Evolutionary conservation across 2,329 filamentous ascomycete genomes (phyloP), one percentile per base, ranked within the genome.

Genomic region (Aspergillus candidus): DNA sequence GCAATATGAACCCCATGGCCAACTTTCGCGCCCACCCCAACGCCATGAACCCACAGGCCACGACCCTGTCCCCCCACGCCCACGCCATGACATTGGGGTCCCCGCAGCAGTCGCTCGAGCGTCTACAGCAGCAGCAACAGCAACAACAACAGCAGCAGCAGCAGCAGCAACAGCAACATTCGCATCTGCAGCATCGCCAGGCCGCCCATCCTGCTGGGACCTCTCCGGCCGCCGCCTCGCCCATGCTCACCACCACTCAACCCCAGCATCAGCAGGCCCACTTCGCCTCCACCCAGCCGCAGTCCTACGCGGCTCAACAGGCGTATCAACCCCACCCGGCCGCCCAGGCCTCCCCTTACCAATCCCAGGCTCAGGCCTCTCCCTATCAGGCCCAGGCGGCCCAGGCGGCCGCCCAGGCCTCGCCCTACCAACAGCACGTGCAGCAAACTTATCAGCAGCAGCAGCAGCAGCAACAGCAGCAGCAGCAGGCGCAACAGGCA

Each of bases 81-180:
- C 60, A 64, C 33, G 51, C 52, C 6, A 56, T 60, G 50, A 53
- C 46, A 29, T 51, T 62, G 10, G 52, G 60, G 12, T 65, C 62
- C 6, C 61, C 61, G 5, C 62, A 65, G 48, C 59, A 62, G 39
- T 51, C 55, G 1, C 41, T 62, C 39, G 61, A 65, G 15, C 47
- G 59, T 31, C 43, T 62, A 8, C 59, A 60, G 18, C 60, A 59
- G 6, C 54, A 60, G 32, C 59, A 60, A 2, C 50, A 57, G 11
- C 60, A 62, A 38, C 56, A 59, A 3, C 56, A 57, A 6, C 50
- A 51, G 34, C n/a, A n/a, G 35, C 43, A 11, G 35, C 51, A 15
- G 15, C 15, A 15, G 15, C 22, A 27, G 22, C 22, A 27, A 27
- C 22, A 27, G 22, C 22, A 27, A 27, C 22, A 27, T 14, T 42